phyloP scores from a whole-genome alignment of 257 asterid genomes.

The Plantago elongata region DNA sequence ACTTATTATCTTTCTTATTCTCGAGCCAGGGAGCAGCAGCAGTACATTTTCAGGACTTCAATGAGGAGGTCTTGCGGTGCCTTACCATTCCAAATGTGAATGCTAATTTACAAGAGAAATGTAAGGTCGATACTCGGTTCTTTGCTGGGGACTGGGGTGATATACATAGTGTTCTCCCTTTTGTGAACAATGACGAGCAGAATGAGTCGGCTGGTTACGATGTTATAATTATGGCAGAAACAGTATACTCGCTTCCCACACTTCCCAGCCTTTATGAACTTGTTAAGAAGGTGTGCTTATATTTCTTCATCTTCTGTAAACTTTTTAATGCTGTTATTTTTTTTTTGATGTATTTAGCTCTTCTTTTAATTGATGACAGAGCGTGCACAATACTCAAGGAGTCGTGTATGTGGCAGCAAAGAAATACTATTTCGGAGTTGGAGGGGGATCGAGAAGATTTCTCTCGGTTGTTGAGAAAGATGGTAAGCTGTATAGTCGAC shows the following conservation, averaged over 20 bases:
- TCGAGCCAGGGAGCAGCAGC: constrained; percentile 54
- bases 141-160: constrained; percentile 96
- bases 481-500: constrained; percentile 39
- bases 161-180: constrained; percentile 53
- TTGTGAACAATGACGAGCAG: constrained; percentile 20
- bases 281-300: constrained; percentile 54
- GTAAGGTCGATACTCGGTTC: constrained; percentile 50
- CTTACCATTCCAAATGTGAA: constrained; percentile 87
- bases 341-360: constrained; percentile 15
- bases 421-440: constrained; percentile 93
- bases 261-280: constrained; percentile 64
- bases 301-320: background rate
- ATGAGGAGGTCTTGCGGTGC: constrained; percentile 75
- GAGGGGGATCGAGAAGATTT: constrained; percentile 92
- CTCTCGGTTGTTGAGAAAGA: constrained; percentile 73
- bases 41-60: constrained; percentile 95
- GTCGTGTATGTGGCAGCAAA: constrained; percentile 93
- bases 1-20: constrained; percentile 9
- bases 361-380: constrained; percentile 34
- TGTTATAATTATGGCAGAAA: constrained; percentile 92
- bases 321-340: background rate
- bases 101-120: constrained; percentile 40
- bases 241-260: constrained; percentile 78
- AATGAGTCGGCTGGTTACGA: constrained; percentile 48
- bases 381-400: constrained; percentile 54